Base-by-base conservation (phyloP, 352 stramenopile species). In the Globisporangium ultimum region DNA sequence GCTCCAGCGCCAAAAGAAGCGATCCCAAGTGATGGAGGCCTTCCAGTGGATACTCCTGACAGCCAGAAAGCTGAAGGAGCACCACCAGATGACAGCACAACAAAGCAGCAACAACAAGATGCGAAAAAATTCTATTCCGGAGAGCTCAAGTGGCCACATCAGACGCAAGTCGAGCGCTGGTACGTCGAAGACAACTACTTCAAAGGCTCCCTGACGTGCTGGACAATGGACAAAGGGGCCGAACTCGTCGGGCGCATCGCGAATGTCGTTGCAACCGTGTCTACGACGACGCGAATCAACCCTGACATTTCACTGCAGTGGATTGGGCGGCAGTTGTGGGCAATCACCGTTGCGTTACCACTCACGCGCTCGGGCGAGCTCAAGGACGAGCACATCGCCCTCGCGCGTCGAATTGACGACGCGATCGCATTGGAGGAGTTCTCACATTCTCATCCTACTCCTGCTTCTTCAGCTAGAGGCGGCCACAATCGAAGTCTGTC, bases 221-320 rank as follows among this genome's bases (percentile, higher is more conserved):
- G 78, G 80, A 87, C 80, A 0, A 89, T 92, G 58, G 82, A 92
- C 45, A 69, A 68, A 17, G 82, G 80, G 0, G 78, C 80, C 28
- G 72, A 81, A 6, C 71, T 92, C 41, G 76, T 92, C 6, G 72
- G 76, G 3, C 73, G 83, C 3, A 72, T 90, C 24, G 76, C 78
- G 2, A 59, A 66, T 0, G 78, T 89, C 10, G 71, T 84, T 12
- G 18, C 53, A 9, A 50, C 21, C 7, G 55, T 20, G 53, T 54
- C 61, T 0, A 53, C 47, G 7, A 5, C 36, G 24, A 53, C 46
- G 18, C 55, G 60, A 1, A 81, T 88, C 48, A 88, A 89, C 24
- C 80, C 84, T 10, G 80, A 93, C 48, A 77, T 93, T 4, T 86
- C 79, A 9, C 70, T 93, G 11, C 84, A 91, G 53, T 93, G 84